Percentiles rank a stretch among this genome's conserved stretches.
Conservation (phyloP, 2,329 filamentous ascomycete genomes). For the Talaromyces sp. region DNA sequence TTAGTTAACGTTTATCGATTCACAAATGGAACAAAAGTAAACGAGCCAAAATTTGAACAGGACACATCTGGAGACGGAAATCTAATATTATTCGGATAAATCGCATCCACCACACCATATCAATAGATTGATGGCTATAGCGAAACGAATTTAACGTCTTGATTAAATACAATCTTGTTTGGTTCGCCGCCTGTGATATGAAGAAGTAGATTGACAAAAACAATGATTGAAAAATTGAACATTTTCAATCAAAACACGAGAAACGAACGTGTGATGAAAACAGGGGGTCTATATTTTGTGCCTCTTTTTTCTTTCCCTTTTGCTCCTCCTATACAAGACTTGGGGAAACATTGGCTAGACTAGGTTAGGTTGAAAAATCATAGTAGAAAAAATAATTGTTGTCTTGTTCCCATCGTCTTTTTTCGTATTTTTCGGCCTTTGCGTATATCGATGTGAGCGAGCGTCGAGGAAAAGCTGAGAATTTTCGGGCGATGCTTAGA, state of each 20-base stretch:
- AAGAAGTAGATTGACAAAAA: not conserved
- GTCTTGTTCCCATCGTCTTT: not conserved
- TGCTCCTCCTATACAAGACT: not conserved
- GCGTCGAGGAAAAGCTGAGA: not conserved
- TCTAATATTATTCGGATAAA: not conserved
- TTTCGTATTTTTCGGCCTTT: not conserved
- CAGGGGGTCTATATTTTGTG: not conserved
- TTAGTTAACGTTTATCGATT: too few species aligned
- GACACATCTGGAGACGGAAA: not conserved
- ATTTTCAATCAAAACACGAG: not conserved
- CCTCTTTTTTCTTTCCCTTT: not conserved
- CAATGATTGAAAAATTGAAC: not conserved
- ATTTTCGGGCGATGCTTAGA: not conserved
- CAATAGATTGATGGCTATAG: not conserved
- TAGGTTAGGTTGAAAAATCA: not conserved
- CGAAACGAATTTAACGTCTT: not conserved
- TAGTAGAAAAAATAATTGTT: not conserved
- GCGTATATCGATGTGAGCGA: not conserved
- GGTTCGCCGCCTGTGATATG: not conserved
- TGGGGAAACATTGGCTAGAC: not conserved
- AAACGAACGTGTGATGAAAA: not conserved
- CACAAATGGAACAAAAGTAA: too few species aligned
- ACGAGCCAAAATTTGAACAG: not conserved
- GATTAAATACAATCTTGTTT: not conserved
- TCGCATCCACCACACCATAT: not conserved